Percentiles rank a stretch among this genome's conserved stretches.
Evolutionary conservation across 202 grass and related monocot species (phyloP).

Genomic region (Saccharum hybrid): DNA sequence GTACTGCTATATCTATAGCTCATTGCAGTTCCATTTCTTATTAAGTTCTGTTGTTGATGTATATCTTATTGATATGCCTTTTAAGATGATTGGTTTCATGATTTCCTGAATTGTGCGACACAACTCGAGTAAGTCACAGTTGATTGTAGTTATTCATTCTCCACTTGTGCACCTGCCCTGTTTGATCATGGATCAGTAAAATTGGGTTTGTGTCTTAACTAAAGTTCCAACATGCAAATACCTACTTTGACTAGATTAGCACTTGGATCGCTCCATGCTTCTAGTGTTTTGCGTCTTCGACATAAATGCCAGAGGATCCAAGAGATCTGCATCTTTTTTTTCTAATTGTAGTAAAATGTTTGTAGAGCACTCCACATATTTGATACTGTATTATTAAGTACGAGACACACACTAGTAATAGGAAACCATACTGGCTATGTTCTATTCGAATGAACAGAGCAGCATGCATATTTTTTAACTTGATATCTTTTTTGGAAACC

Average conservation of each 20-base stretch:
- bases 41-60: constrained; percentile 4
- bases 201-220: constrained; percentile 13
- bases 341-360: background rate
- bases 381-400: constrained; percentile 14
- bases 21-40: constrained; percentile 18
- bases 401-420: constrained; percentile 1
- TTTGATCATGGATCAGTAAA: background rate
- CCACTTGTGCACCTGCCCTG: background rate
- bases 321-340: background rate
- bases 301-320: background rate
- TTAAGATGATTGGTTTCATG: constrained; percentile 27
- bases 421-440: background rate
- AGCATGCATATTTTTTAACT: constrained; percentile 1
- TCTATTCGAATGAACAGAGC: background rate
- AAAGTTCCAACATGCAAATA: constrained; percentile 1
- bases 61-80: constrained; percentile 2
- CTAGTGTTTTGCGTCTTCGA: background rate
- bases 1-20: constrained; percentile 6
- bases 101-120: background rate
- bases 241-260: background rate
- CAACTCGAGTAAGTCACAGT: constrained; percentile 2
- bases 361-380: background rate
- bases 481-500: background rate
- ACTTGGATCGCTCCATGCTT: background rate
- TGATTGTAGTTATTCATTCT: constrained; percentile 11